Evolutionary conservation across 2,329 filamentous ascomycete species (phyloP).

Genomic region (Teratosphaeria pseudoeucalypti): DNA sequence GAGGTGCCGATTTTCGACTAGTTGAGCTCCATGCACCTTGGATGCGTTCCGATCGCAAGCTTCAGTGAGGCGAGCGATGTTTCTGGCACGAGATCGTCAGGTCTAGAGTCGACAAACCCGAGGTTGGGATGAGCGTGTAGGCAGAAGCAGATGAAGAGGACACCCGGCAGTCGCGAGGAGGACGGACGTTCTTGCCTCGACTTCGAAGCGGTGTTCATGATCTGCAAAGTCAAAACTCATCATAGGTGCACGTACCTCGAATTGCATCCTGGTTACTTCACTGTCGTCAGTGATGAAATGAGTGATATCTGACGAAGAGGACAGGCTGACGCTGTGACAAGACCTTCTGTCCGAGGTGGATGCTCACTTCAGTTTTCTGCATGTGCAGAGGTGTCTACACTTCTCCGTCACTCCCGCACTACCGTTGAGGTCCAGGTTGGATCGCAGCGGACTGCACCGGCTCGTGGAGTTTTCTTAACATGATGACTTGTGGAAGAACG

Average conservation of each 20-base stretch:
- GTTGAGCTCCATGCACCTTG: not conserved
- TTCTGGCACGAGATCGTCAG: not conserved
- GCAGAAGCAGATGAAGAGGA: not conserved
- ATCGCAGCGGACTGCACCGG: not conserved
- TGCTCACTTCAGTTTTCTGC: no score
- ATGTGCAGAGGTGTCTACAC: no score
- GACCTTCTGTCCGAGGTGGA: no score
- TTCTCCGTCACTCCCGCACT: no score
- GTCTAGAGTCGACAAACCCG: not conserved
- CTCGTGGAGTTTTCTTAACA: not conserved
- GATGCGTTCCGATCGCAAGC: not conserved
- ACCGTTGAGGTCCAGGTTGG: no score
- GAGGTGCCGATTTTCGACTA: not conserved
- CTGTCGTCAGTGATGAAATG: no score
- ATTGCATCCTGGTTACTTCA: no score
- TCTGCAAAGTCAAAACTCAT: not conserved
- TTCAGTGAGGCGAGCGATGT: not conserved
- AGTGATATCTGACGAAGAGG: no score
- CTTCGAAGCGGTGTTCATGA: not conserved
- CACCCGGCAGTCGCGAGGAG: not conserved
- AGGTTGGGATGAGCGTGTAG: not conserved
- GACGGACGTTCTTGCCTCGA: not conserved
- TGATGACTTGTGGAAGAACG: not conserved
- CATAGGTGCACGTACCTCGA: no score
- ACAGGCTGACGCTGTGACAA: no score